These are phyloP conservation scores for Torrubiella hemipterigena DNA, from an alignment of 2,329 filamentous ascomycete species.

Conservation along the genomic window DNA sequence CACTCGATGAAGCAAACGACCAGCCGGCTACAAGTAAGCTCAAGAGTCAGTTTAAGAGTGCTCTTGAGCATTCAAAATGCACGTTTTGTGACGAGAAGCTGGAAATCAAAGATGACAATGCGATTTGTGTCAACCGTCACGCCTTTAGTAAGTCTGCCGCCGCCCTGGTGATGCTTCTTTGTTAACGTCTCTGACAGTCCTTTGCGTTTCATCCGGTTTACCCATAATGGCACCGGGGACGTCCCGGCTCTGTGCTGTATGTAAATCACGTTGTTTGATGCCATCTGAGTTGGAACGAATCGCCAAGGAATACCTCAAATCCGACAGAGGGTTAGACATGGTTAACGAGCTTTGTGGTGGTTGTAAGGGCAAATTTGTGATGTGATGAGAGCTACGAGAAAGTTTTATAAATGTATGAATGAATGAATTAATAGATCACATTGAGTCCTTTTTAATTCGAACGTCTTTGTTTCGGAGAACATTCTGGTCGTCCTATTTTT, in stretches of 20 bases:
- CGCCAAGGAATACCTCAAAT: conserved; percentile 16
- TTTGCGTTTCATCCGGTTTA: conserved; percentile 40
- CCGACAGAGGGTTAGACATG: conserved; percentile 15
- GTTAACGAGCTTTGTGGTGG: conserved; percentile 24
- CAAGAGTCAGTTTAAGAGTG: conserved; percentile 23
- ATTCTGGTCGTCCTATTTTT: background rate
- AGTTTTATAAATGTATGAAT: background rate
- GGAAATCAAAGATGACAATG: conserved; percentile 18
- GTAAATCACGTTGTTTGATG: conserved; percentile 37
- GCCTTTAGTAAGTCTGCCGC: conserved; percentile 22
- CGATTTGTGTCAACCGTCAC: conserved; percentile 26
- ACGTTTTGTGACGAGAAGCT: conserved; percentile 32
- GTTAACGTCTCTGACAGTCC: conserved; percentile 18
- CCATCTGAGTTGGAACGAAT: conserved; percentile 25
- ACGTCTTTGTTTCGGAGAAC: background rate
- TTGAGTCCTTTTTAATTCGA: too few species aligned
- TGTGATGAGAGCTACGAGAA: conserved; percentile 10
- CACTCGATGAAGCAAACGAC: too few species aligned
- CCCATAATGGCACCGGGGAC: conserved; percentile 41
- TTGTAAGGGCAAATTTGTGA: conserved; percentile 30
- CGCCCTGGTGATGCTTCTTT: too few species aligned
- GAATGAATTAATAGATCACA: background rate
- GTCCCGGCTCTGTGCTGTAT: conserved; percentile 43
- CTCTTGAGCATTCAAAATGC: conserved; percentile 27
- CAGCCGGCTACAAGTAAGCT: conserved; percentile 10